These are phyloP conservation scores for Melaleuca alternifolia DNA, from an alignment of 345 rosid species.

Conservation along the genomic window DNA sequence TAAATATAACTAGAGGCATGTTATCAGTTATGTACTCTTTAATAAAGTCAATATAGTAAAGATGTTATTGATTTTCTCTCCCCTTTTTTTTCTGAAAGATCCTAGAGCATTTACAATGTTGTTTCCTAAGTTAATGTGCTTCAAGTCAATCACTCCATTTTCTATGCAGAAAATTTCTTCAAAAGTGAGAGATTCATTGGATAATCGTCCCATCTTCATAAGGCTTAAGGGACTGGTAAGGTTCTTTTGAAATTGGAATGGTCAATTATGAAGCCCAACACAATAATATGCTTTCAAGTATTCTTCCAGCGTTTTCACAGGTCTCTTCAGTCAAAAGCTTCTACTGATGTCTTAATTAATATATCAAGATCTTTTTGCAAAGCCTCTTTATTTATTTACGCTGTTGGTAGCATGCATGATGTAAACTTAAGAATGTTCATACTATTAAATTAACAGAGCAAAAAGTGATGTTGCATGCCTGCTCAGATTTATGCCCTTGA, in stretches of 20 bases:
- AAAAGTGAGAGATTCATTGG: constrained; percentile 73
- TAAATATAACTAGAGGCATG: background rate
- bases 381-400: background rate
- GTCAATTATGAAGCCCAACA: too few species aligned
- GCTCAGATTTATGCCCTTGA: background rate
- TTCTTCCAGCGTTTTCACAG: too few species aligned
- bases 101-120: background rate
- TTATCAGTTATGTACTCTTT: background rate
- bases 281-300: too few species aligned
- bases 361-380: background rate
- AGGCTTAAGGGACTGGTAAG: constrained; percentile 89
- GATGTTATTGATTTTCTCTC: background rate
- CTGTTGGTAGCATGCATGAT: background rate
- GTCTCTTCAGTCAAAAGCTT: background rate
- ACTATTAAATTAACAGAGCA: background rate
- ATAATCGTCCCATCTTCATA: constrained; percentile 54
- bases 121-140: constrained; percentile 3
- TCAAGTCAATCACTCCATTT: constrained; percentile 4
- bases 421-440: background rate
- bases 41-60: background rate
- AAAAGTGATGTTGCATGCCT: background rate
- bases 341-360: background rate
- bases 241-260: background rate
- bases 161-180: constrained; percentile 55
- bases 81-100: background rate